Percentiles rank a stretch among this genome's conserved stretches.
Conservation (phyloP, 2,329 filamentous ascomycete species). For the Penicillium oxalicum region DNA sequence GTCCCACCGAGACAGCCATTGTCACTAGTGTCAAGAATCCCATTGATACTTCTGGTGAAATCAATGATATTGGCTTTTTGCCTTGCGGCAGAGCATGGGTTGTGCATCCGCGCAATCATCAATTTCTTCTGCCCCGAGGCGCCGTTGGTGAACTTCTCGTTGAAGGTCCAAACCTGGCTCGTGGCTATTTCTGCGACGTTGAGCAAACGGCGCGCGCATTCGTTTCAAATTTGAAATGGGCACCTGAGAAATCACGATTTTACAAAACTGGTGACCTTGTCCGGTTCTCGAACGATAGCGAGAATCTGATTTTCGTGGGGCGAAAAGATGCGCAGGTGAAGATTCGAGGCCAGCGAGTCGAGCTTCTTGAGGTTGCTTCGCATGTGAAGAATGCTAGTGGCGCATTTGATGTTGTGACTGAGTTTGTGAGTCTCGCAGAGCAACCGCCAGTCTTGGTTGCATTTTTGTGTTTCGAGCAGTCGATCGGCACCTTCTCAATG, state of each 20-base stretch:
- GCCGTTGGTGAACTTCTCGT: background rate
- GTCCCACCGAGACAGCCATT: too few relatives aligned
- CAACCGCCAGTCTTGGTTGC: background rate
- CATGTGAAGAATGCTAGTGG: background rate
- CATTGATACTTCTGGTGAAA: too few relatives aligned
- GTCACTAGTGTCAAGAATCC: too few relatives aligned
- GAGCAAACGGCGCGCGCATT: background rate
- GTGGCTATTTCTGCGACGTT: background rate
- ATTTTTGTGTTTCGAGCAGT: background rate
- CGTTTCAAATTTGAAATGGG: background rate
- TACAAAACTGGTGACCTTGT: background rate
- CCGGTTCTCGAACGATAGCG: background rate
- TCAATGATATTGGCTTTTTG: too few relatives aligned
- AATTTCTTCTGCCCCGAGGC: too few relatives aligned
- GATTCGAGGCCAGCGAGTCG: background rate
- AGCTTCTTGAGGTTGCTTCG: background rate
- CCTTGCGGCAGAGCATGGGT: too few relatives aligned
- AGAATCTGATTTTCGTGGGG: background rate
- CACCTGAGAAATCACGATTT: background rate
- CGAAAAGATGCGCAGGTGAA: background rate
- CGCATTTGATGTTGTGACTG: background rate
- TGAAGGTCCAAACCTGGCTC: background rate
- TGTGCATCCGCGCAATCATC: too few relatives aligned
- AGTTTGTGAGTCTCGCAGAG: background rate
- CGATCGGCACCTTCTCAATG: background rate